These are phyloP conservation scores for Piper longum DNA, from an alignment of 164 flowering plant species.

Conservation along the genomic window DNA sequence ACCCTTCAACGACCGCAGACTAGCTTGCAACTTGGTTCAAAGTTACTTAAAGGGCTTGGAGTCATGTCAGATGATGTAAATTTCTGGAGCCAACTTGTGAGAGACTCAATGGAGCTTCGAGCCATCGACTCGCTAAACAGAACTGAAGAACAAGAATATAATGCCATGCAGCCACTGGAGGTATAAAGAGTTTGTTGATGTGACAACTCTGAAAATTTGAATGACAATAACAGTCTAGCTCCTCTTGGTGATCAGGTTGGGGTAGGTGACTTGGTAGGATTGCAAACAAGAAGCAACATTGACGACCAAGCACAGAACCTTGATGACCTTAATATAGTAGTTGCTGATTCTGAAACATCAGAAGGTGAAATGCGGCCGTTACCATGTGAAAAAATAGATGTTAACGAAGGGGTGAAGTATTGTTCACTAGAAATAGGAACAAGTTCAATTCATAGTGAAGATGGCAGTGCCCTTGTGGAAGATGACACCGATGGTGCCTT, in stretches of 20 bases:
- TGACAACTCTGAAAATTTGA: not conserved
- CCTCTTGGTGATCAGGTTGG: conserved; percentile 30
- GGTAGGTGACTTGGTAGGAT: conserved; percentile 33
- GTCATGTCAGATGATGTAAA: conserved; percentile 92
- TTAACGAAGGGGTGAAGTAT: conserved; percentile 23
- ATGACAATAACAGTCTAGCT: not conserved
- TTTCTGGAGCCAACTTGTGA: conserved; percentile 67
- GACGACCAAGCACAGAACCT: conserved; percentile 4
- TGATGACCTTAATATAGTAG: conserved; percentile 7
- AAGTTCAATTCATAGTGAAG: not conserved
- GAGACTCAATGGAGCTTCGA: conserved; percentile 88
- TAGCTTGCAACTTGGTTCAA: conserved; percentile 90
- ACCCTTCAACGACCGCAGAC: conserved; percentile 36
- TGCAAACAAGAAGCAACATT: conserved; percentile 8
- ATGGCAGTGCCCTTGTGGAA: conserved; percentile 7
- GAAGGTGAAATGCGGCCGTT: conserved; percentile 2
- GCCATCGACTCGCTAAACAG: conserved; percentile 43
- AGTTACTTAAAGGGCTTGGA: conserved; percentile 83
- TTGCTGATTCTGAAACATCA: not conserved
- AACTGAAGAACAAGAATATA: conserved; percentile 33
- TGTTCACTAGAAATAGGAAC: conserved; percentile 28
- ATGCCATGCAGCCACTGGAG: conserved; percentile 72
- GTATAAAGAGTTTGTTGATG: conserved; percentile 14
- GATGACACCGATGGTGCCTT: conserved; percentile 3
- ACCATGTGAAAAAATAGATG: conserved; percentile 15